Evolutionary conservation across 129 eudicot species (phyloP), one percentile per base, ranked within the genome.

Genomic region (Arctium minus): DNA sequence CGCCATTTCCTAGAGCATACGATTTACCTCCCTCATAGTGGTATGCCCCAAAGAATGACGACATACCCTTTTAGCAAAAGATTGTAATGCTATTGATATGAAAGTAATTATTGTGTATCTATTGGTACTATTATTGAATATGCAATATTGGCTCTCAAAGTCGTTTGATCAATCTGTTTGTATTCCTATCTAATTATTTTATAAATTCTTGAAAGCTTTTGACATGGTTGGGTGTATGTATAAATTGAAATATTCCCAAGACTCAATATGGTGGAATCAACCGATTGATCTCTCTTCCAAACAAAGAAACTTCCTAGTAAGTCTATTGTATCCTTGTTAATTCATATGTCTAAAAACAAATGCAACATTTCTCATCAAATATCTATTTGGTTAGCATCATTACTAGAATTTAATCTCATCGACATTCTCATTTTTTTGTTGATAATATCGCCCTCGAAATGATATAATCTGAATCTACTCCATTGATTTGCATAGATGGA

Each of bases 71-170:
- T 56, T 56, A 56, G 18, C 2, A 56, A 27, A 56, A 56, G 22
- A 56, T 31, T 9, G 50, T 38, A 60, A 29, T 5, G 17, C 44
- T 73, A 31, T 30, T 31, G n/a, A 48, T 72, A 22, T 27, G 29
- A 22, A 22, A 53, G 42, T 17, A 1, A 46, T 11, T 48, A 17
- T 33, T 29, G 36, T 75, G 42, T 69, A 69, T 76, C 70, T 9
- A 38, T 78, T 72, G 87, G 87, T 78, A 74, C 87, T 17, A 22
- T 84, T 13, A 84, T 84, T 72, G 79, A 79, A 79, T 79, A 79
- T 44, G 87, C 87, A 33, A 22, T 79, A 69, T 2, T 18, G 65
- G 42, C n/a, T 32, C 73, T 73, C 69, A 42, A 84, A 71, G 87
- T 83, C n/a, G 2, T 3, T 72, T 72, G 72, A 37, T 9, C 27